Base-by-base conservation (phyloP, 1,284 basidiomycete species). In the Takashimella tepidaria region DNA sequence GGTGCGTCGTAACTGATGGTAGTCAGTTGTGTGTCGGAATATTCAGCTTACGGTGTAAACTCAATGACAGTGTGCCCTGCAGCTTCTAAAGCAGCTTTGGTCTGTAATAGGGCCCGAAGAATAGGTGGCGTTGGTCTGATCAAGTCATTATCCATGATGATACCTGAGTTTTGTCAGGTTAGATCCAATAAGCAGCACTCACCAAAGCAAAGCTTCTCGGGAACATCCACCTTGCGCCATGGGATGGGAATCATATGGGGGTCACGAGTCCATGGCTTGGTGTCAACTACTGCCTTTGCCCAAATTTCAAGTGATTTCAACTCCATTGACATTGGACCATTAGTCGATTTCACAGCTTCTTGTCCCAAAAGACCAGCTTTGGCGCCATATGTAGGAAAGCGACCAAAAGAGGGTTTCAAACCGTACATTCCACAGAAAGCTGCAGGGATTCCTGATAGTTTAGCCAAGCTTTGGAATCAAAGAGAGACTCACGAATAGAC, bases 101-200 rank as follows among this genome's bases (percentile, higher is more conserved):
- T 78, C 47, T 75, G 77, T 60, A 82, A 77, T 40, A 90, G 71
- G 1, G 82, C 87, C 41, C 87, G 78, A n/a, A 64, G 70, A n/a
- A 88, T 70, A 0, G 87, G 85, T 0, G 87, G 86, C 55, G 86
- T 82, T 3, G 88, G 87, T 8, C 74, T 63, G 5, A 81, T 70
- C 16, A 79, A 50, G 1, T 81, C 84, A 62, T 85, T 79, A 58
- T 86, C 53, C 75, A 66, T 53, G 25, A 61, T 22, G 24, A 76
- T 76, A 8, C 82, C 83, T 22, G 71, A 65, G 13, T 80, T 82
- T 56, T 54, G 49, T n/a, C 19, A 5, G 25, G 8, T 5, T 23
- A 25, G 16, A 11, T 45, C 13, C 8, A 16, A 20, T 6, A 41
- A 24, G 12, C 37, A 49, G 48, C n/a, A 51, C 56, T 23, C 41